Percentiles rank a stretch among this genome's conserved stretches.
phyloP scores from a whole-genome alignment of 345 rosid genomes.

The Firmiana major region DNA sequence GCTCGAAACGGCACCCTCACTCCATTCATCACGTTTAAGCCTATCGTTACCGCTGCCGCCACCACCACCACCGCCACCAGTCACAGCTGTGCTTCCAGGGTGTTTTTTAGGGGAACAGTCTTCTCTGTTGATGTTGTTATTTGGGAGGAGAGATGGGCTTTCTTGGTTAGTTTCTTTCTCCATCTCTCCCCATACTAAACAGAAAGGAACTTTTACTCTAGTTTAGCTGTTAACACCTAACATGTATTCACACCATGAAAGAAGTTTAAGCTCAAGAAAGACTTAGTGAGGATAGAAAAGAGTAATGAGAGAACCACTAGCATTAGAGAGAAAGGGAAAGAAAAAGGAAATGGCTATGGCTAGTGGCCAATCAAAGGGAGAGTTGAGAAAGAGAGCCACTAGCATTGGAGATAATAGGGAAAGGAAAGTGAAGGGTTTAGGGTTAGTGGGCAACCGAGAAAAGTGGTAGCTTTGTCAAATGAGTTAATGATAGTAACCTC shows the following conservation, averaged over 20 bases:
- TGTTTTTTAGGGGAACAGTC: slow-evolving; percentile 1
- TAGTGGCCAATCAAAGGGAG: slow-evolving; percentile 24
- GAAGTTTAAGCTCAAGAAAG: slow-evolving; percentile 1
- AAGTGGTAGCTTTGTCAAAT: slow-evolving; percentile 39
- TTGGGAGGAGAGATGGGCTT: slow-evolving; percentile 40
- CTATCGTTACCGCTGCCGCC: slow-evolving; percentile 45
- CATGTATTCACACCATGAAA: background rate
- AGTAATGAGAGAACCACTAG: slow-evolving; percentile 35
- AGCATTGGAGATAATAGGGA: background rate
- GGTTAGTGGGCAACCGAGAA: slow-evolving; percentile 38
- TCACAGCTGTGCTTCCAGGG: slow-evolving; percentile 21
- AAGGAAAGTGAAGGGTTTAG: background rate
- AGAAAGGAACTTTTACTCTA: slow-evolving; percentile 4
- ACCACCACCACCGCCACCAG: background rate
- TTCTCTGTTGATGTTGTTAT: background rate
- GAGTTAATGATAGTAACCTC: slow-evolving; percentile 46
- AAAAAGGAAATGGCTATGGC: background rate
- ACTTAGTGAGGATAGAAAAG: background rate
- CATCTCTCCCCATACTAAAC: slow-evolving; percentile 53
- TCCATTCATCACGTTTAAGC: slow-evolving; percentile 92
- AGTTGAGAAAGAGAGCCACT: background rate
- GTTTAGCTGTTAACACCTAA: slow-evolving; percentile 28
- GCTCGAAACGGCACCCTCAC: slow-evolving; percentile 93
- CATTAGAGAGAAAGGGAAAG: slow-evolving; percentile 16
- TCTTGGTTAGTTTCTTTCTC: slow-evolving; percentile 53